Base-by-base conservation (phyloP, 2,329 filamentous ascomycete species). In the Drechslerella coelobrocha region DNA sequence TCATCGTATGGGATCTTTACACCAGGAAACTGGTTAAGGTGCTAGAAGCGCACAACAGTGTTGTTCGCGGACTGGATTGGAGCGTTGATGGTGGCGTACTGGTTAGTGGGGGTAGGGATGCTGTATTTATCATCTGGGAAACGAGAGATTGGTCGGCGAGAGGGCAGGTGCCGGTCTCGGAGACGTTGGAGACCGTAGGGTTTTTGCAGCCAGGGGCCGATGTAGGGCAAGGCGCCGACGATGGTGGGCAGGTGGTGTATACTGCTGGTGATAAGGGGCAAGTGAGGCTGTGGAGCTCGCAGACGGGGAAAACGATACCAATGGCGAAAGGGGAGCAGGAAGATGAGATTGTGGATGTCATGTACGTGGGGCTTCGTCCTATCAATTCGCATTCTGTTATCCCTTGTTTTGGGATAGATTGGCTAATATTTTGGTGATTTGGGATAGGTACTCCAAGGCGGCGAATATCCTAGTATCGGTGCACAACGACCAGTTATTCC, bases 121-220 rank as follows among this genome's bases (percentile, higher is more conserved):
- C 96, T 81, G 97, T 94, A 0, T 85, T 94, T 60, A 94, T 94
- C 72, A 84, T 95, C 79, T 99, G 94, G 93, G 89, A 96, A 79
- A 84, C 89, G 19, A 85, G 82, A 73, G 91, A 88, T 21, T 99
- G 94, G 92, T 93, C 92, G 79, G 81, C 87, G 45, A 84, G 88
- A 74, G 89, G 88, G 72, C 88, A 95, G 0, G 87, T 94, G 43
- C 92, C 91, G 10, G 89, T 92, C 19, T 82, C 95, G 34, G 94
- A 99, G 78, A 86, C 89, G 34, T 83, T 97, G 27, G 94, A 99
- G 78, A 85, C 87, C 2, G 90, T 88, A 8, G 91, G 91, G 0
- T 97, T 97, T 76, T 77, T 95, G 12, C 83, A 84, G 19, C 83
- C 86, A 27, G 91, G 90, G 26, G 83, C 82, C 8, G 80, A 92